Percentiles rank a stretch among this genome's conserved stretches.
These are phyloP conservation scores for Camellia granthamiana DNA, from an alignment of 148 eudicot species.

Conservation along the genomic window DNA sequence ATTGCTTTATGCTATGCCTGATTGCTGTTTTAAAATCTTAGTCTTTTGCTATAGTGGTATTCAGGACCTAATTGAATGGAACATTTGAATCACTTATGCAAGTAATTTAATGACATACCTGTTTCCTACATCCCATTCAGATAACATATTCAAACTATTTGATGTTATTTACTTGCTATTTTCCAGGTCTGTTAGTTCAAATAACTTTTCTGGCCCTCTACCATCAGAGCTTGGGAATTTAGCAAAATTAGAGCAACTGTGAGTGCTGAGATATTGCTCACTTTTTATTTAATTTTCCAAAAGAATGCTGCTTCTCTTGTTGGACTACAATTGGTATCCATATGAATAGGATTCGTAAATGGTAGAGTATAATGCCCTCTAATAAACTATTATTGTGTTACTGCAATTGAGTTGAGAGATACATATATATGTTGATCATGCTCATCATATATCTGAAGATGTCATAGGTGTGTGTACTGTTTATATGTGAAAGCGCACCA, in stretches of 20 bases:
- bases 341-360: background rate
- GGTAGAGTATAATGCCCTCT: background rate
- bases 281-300: background rate
- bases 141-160: background rate
- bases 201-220: constrained; percentile 70
- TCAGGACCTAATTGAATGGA: background rate
- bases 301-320: background rate
- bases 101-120: background rate
- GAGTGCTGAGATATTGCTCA: constrained; percentile 27
- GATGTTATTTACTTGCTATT: constrained; percentile 4
- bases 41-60: background rate
- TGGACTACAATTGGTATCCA: background rate
- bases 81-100: background rate
- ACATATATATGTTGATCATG: background rate
- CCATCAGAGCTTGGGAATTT: constrained; percentile 75
- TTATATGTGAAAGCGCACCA: background rate
- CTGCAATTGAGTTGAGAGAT: background rate
- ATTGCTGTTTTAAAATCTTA: background rate
- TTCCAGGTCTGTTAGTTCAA: constrained; percentile 59
- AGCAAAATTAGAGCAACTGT: constrained; percentile 50
- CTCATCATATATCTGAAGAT: background rate
- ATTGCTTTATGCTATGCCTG: background rate
- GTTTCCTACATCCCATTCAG: background rate
- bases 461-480: background rate
- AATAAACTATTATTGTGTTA: background rate